phyloP scores from a whole-genome alignment of 73 alveolate genomes.

The Paramecium octaurelia region DNA sequence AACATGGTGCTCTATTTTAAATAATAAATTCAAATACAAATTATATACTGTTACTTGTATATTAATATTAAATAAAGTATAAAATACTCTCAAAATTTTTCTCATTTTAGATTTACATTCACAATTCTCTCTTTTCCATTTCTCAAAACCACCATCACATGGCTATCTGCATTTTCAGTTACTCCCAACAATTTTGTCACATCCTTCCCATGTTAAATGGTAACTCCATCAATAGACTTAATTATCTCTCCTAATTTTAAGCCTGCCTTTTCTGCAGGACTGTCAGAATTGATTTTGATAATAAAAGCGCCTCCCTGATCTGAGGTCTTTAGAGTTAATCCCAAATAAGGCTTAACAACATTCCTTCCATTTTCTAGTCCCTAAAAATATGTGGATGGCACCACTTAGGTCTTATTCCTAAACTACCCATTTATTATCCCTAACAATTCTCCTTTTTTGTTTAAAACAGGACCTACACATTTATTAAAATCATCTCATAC shows the following conservation, averaged over 20 bases:
- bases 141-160: neutral
- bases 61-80: neutral
- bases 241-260: conserved; percentile 57
- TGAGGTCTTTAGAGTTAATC: neutral
- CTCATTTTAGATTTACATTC: neutral
- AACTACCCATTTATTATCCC: neutral
- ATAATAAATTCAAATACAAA: conserved; percentile 8
- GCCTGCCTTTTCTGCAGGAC: conserved; percentile 49
- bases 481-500: neutral
- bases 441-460: neutral
- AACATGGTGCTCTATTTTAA: neutral
- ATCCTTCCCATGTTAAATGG: conserved; percentile 48
- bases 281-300: conserved; percentile 45
- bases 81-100: neutral
- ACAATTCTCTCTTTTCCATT: neutral
- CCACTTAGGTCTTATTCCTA: neutral
- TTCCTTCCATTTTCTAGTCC: neutral
- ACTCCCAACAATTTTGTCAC: conserved; percentile 14
- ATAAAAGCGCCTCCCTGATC: conserved; percentile 55
- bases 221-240: conserved; percentile 18
- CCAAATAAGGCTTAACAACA: neutral
- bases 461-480: neutral
- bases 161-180: neutral
- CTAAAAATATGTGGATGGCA: neutral
- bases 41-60: conserved; percentile 28